Conservation (phyloP, 1,284 basidiomycete genomes). For the Austropuccinia psidii region DNA sequence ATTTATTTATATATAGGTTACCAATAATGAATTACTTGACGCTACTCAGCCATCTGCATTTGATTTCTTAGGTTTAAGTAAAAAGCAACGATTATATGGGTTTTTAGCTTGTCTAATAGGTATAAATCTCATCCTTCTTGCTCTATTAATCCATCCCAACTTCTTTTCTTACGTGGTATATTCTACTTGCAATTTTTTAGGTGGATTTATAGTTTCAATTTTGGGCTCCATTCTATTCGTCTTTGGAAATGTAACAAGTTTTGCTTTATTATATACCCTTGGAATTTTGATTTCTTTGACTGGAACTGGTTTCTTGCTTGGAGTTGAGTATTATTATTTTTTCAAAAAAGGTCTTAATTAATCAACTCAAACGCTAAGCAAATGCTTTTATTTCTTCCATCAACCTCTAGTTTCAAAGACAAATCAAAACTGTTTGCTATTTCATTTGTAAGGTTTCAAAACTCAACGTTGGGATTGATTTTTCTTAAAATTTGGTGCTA, state of each 20-base stretch:
- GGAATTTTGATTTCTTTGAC: slow-evolving; percentile 74
- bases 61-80: slow-evolving; percentile 15
- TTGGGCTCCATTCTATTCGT: slow-evolving; percentile 72
- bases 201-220: slow-evolving; percentile 66
- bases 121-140: slow-evolving; percentile 43
- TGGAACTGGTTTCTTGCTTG: slow-evolving; percentile 83
- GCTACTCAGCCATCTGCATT: slow-evolving; percentile 27
- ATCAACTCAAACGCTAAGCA: too few species aligned
- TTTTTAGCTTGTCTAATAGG: slow-evolving; percentile 22
- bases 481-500: slow-evolving; percentile 36
- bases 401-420: slow-evolving; percentile 59
- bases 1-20: background rate
- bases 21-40: slow-evolving; percentile 27
- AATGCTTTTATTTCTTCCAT: background rate
- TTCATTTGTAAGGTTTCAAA: background rate
- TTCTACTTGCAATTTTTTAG: slow-evolving; percentile 33
- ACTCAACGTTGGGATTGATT: background rate
- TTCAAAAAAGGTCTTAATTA: slow-evolving; percentile 47
- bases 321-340: too few species aligned
- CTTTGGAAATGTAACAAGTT: slow-evolving; percentile 61
- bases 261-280: slow-evolving; percentile 72
- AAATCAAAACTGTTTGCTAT: slow-evolving; percentile 62
- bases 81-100: slow-evolving; percentile 12
- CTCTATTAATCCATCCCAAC: background rate
- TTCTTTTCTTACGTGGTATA: background rate